Conservation (phyloP, 768 basidiomycete genomes). For the Rhodocollybia butyracea region DNA sequence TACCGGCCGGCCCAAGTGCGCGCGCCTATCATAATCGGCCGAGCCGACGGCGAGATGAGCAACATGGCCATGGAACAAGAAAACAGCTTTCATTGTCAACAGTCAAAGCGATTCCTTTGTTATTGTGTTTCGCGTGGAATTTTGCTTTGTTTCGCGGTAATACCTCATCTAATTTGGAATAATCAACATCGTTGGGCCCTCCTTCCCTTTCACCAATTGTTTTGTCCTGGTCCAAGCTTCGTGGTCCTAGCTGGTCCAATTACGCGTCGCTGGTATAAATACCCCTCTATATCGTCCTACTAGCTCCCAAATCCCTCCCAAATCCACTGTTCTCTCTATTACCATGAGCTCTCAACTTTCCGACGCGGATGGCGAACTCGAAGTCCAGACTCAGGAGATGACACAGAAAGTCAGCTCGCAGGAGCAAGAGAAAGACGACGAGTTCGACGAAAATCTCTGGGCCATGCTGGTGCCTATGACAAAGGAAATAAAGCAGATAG, state of each 20-base stretch:
- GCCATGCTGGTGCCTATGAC: neutral
- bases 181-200: neutral
- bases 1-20: neutral
- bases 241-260: neutral
- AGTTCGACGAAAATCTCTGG: conserved; percentile 1
- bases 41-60: neutral
- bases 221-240: conserved; percentile 2
- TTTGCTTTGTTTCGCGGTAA: neutral
- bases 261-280: conserved; percentile 1
- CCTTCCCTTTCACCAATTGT: neutral
- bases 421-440: neutral
- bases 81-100: neutral
- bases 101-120: neutral
- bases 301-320: neutral
- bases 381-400: neutral
- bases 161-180: neutral
- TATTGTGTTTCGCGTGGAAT: neutral
- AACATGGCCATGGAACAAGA: neutral
- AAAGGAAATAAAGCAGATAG: neutral
- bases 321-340: neutral
- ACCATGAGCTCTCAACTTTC: conserved; percentile 1
- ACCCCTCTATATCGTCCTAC: neutral
- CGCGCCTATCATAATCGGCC: neutral
- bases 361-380: neutral
- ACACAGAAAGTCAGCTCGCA: neutral